Evolutionary conservation across 148 eudicot genomes (phyloP), one percentile per base, ranked within the genome.

Genomic region (Camellia granthamiana): DNA sequence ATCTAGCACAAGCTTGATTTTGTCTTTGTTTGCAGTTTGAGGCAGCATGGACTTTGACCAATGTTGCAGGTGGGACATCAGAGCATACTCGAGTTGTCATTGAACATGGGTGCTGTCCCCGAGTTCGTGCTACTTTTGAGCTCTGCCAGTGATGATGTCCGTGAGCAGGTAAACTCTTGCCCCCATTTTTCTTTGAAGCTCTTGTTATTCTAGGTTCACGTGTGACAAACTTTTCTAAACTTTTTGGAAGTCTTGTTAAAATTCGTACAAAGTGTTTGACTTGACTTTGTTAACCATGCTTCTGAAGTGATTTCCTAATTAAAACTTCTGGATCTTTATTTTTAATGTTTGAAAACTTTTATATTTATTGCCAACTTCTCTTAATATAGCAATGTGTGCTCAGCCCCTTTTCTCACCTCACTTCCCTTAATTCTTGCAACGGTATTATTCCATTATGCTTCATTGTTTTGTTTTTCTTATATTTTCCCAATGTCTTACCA

Each of bases 1-100:
- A 19, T 68, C 43, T 38, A 69, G 68, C 61, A 44, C 23, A 44
- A 49, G 49, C 55, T 59, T 65, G 60, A 74, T 80, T 51, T 71
- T 67, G 74, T 21, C 67, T 60, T 63, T 79, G 7, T 78, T 60
- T 77, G 58, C 80, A 94, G 98, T 94, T 92, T 85, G 98, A 94
- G 90, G 98, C 97, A 79, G 98, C 98, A 58, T 94, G 98, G 98
- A 97, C 97, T 76, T 83, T 94, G 84, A 94, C 97, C 69, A 94
- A 94, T 90, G 92, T 94, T 82, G 97, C 97, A 83, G 92, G 94
- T 79, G 98, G 98, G 82, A 94, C 98, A 76, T 92, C 98, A 16
- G 98, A 94, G 82, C 94, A 94, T 85, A 94, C 97, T 56, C 86
- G 90, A 84, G 91, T 89, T 75, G 98, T 94, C 51, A 92, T 92